These are phyloP conservation scores for Astragalus membranaceus DNA, from an alignment of 306 rosid genomes.

Conservation along the genomic window DNA sequence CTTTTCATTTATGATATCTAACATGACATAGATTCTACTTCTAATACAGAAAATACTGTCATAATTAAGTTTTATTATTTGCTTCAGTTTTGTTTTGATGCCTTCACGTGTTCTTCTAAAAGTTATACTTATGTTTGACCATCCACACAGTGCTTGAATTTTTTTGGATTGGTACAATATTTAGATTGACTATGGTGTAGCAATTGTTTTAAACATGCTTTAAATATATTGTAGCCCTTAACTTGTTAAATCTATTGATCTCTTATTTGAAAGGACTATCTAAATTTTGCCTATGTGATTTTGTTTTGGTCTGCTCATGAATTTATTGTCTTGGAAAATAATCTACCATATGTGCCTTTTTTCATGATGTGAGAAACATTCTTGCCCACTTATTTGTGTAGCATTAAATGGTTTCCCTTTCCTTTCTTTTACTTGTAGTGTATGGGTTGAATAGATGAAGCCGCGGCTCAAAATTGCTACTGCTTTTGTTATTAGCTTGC, in stretches of 20 bases:
- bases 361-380: slow-evolving; percentile 13
- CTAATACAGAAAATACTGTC: background rate
- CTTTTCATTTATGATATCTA: slow-evolving; percentile 1
- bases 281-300: background rate
- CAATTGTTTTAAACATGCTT: background rate
- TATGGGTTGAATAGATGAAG: slow-evolving; percentile 65
- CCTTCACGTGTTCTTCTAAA: background rate
- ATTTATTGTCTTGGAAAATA: background rate
- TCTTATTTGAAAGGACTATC: background rate
- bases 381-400: background rate
- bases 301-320: background rate
- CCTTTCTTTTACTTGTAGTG: slow-evolving; percentile 18
- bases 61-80: background rate
- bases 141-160: background rate
- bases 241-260: background rate
- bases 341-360: background rate
- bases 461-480: slow-evolving; percentile 34
- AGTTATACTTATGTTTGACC: background rate
- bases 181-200: background rate
- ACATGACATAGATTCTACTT: background rate
- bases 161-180: background rate
- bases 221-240: background rate
- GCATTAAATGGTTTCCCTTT: slow-evolving; percentile 16
- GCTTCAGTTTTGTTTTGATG: background rate
- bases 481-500: slow-evolving; percentile 44